Evolutionary conservation across 768 basidiomycete species (phyloP).

Genomic region (Suillus alpinus): DNA sequence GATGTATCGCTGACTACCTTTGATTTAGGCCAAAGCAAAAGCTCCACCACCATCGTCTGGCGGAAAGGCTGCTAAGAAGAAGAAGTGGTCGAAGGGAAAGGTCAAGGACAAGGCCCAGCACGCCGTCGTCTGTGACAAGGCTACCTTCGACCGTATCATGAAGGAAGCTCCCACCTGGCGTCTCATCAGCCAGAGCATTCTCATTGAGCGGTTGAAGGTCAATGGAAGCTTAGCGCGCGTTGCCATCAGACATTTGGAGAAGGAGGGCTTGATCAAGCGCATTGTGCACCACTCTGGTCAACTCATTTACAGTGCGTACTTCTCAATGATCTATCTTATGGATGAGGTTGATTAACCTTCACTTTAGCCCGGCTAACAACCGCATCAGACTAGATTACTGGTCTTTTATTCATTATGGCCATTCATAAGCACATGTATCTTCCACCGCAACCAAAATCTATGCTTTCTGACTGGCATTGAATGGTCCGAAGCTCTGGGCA

Average conservation of each 20-base stretch:
- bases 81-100: conserved; percentile 99
- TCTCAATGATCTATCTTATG: neutral
- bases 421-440: conserved; percentile 36
- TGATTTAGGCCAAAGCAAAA: conserved; percentile 71
- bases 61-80: conserved; percentile 95
- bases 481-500: neutral
- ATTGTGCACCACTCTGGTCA: conserved; percentile 96
- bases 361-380: conserved; percentile 43
- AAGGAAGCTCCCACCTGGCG: conserved; percentile 99
- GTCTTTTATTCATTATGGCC: conserved; percentile 21
- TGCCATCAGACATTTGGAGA: conserved; percentile 90
- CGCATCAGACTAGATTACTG: conserved; percentile 35
- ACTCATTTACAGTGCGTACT: conserved; percentile 87
- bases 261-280: conserved; percentile 90
- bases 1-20: conserved; percentile 22
- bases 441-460: conserved; percentile 28
- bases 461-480: conserved; percentile 21
- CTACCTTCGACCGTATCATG: conserved; percentile 88
- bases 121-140: conserved; percentile 92
- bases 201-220: conserved; percentile 97
- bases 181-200: conserved; percentile 95
- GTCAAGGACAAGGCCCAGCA: conserved; percentile 99
- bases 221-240: conserved; percentile 92
- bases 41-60: conserved; percentile 62
- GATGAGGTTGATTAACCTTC: conserved; percentile 4